Conservation (phyloP, 176 grass and related monocot species). For the Dendrocalamus sinicus region DNA sequence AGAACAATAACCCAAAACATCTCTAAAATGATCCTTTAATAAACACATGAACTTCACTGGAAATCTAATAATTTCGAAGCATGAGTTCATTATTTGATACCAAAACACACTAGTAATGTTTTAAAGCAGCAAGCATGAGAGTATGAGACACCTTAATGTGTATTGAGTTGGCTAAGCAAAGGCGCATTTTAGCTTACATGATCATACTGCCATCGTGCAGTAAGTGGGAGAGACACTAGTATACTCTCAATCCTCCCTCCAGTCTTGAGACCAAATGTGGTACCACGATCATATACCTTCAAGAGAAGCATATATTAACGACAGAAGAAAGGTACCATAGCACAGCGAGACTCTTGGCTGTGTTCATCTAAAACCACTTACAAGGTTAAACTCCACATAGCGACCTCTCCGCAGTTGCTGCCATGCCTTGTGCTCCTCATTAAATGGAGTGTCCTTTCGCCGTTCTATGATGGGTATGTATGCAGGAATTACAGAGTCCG, state of each 20-base stretch:
- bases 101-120: neutral
- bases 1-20: neutral
- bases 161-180: neutral
- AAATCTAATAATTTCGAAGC: too few species aligned
- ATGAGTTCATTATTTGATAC: neutral
- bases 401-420: slow-evolving; percentile 93
- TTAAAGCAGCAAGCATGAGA: too few species aligned
- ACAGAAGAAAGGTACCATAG: neutral
- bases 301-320: neutral
- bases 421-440: slow-evolving; percentile 90
- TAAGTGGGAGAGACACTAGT: slow-evolving; percentile 87
- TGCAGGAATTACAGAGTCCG: slow-evolving; percentile 86
- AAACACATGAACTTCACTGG: too few species aligned
- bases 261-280: slow-evolving; percentile 96
- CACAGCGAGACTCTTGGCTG: neutral
- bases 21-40: too few species aligned
- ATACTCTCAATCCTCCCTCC: slow-evolving; percentile 98
- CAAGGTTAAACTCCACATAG: slow-evolving; percentile 98
- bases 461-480: slow-evolving; percentile 91
- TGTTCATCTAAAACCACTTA: slow-evolving; percentile 41
- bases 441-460: slow-evolving; percentile 87
- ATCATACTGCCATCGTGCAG: slow-evolving; percentile 90
- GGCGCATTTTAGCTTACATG: slow-evolving; percentile 65
- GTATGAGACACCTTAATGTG: too few species aligned
- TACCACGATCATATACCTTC: slow-evolving; percentile 96